Base-by-base conservation (phyloP, 2,329 filamentous ascomycete species). In the Biscogniauxia mediterranea region DNA sequence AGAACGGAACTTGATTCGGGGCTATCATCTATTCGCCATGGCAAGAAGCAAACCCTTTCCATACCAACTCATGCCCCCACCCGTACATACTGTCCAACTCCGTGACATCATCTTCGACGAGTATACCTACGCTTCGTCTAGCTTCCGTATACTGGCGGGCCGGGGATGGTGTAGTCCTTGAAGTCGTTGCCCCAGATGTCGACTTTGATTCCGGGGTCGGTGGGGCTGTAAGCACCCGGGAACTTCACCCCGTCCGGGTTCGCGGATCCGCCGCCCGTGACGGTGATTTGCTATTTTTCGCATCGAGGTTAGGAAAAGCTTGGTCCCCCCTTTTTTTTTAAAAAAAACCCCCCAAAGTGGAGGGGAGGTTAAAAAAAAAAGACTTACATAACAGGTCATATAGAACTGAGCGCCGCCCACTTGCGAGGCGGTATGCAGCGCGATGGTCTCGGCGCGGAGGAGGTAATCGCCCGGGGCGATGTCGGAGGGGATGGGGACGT, bases 141-240 rank as follows among this genome's bases (percentile, higher is more conserved):
- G 54, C 67, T 60, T 8, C 42, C n/a, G 55, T 65, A 68, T 20
- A 78, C 72, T 15, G 73, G 59, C 38, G 77, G 76, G 2, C 78
- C 77, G 5, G 77, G 78, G 55, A 79, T 75, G 23, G 60, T 73
- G 66, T 79, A 79, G 55, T 69, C 60, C 25, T 62, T 70, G 52
- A 75, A 70, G 52, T 72, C 64, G 23, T 70, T 71, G 58, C 70
- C 69, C 64, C 76, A 78, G 62, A 80, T 82, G 69, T 82, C 79
- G 66, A 82, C 77, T 38, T 78, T 73, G 65, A 83, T 81, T 49
- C 80, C 80, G 1, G 80, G 77, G 69, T 83, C 80, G 56, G 65
- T 75, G 2, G 77, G 71, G 26, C 72, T 77, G 71, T 83, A 84
- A 1, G 80, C 75, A 15, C 81, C 81, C 0, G 81, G 81, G 64